Percentiles rank a stretch among this genome's conserved stretches.
phyloP scores from a whole-genome alignment of 1,284 basidiomycete species.

The Leccinum subspadiceum region DNA sequence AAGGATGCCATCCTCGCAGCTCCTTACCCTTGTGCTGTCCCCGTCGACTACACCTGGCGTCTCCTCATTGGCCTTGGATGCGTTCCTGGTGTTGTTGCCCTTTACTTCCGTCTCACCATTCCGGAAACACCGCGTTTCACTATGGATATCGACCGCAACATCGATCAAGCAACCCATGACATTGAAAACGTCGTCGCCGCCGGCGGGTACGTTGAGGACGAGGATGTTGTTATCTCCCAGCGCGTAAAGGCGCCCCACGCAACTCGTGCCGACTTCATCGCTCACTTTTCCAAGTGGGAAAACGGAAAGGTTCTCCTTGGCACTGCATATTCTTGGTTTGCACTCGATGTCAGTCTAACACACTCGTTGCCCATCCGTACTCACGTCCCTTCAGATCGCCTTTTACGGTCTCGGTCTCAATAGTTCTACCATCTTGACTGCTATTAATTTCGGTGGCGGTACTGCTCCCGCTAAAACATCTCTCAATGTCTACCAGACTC shows the following conservation, averaged over 20 bases:
- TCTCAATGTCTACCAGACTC: constrained; percentile 27
- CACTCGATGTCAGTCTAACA: constrained; percentile 46
- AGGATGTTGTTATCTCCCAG: constrained; percentile 38
- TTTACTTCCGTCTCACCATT: constrained; percentile 57
- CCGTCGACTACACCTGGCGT: constrained; percentile 46
- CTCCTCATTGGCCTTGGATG: constrained; percentile 51
- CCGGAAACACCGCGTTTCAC: constrained; percentile 66
- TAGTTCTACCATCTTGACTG: constrained; percentile 43
- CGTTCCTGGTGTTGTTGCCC: constrained; percentile 50
- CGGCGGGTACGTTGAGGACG: constrained; percentile 41
- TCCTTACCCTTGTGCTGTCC: constrained; percentile 28
- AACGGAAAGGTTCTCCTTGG: constrained; percentile 49
- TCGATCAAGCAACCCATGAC: constrained; percentile 55
- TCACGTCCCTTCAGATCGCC: constrained; percentile 42
- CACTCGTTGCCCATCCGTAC: neutral
- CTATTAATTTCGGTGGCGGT: constrained; percentile 31
- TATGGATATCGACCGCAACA: constrained; percentile 68
- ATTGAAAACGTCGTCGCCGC: constrained; percentile 49
- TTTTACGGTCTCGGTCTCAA: constrained; percentile 66
- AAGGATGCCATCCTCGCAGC: constrained; percentile 45
- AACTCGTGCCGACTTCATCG: constrained; percentile 43
- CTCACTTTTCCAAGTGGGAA: constrained; percentile 44
- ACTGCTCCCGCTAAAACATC: constrained; percentile 13
- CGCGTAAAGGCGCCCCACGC: constrained; percentile 49
- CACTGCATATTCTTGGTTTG: constrained; percentile 58